Conservation (phyloP, 1,284 basidiomycete genomes). For the Taiwanofungus camphoratus region DNA sequence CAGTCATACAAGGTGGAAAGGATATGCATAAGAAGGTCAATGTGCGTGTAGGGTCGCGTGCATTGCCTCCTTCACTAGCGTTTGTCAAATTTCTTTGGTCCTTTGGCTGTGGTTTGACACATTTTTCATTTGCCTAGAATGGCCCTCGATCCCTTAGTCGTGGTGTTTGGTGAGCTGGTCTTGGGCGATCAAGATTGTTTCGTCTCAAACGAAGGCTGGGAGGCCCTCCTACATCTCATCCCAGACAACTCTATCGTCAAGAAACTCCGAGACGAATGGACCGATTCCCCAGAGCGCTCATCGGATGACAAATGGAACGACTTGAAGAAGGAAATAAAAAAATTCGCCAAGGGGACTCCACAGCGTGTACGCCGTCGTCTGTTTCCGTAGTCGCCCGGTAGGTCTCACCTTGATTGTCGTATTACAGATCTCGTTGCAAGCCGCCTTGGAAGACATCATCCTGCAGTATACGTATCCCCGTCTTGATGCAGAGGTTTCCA, state of each 20-base stretch:
- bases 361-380: conserved; percentile 27
- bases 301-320: conserved; percentile 76
- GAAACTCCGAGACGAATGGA: conserved; percentile 59
- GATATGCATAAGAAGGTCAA: conserved; percentile 86
- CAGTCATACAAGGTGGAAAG: conserved; percentile 81
- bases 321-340: conserved; percentile 37
- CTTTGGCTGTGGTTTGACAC: not conserved
- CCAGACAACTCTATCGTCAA: conserved; percentile 53
- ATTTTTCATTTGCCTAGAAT: conserved; percentile 33
- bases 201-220: conserved; percentile 62
- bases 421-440: conserved; percentile 30
- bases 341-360: conserved; percentile 25
- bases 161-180: conserved; percentile 64
- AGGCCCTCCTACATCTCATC: conserved; percentile 71
- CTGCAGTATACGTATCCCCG: conserved; percentile 96
- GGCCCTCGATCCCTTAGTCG: conserved; percentile 49
- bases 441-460: conserved; percentile 79
- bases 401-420: not conserved
- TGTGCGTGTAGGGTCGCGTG: conserved; percentile 45
- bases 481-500: conserved; percentile 95
- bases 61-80: conserved; percentile 69
- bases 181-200: conserved; percentile 89
- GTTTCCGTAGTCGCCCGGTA: not conserved
- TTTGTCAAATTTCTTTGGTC: conserved; percentile 32
- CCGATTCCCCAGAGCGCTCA: conserved; percentile 42